Percentiles rank a stretch among this genome's conserved stretches.
phyloP scores from a whole-genome alignment of 2,329 filamentous ascomycete species.

The Fusarium pseudonygamai region DNA sequence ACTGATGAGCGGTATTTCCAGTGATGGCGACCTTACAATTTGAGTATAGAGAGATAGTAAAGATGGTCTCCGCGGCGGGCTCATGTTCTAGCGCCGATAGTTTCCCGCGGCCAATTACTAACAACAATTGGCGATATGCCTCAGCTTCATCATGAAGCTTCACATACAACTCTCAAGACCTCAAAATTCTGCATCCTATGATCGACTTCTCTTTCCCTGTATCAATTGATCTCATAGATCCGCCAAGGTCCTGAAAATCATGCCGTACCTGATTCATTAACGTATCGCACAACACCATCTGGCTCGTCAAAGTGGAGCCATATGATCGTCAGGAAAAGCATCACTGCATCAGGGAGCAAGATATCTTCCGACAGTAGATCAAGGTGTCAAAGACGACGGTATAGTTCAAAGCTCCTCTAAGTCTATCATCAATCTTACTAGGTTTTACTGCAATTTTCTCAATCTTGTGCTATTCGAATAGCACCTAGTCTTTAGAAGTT shows the following conservation, averaged over 20 bases:
- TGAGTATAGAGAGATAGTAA: neutral
- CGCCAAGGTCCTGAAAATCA: neutral
- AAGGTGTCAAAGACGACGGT: neutral
- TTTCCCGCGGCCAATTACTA: slow-evolving; percentile 10
- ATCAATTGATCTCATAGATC: neutral
- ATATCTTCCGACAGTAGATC: neutral
- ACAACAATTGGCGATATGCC: neutral
- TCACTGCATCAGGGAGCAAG: neutral
- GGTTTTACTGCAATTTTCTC: too few species aligned
- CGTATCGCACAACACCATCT: neutral
- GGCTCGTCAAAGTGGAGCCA: neutral
- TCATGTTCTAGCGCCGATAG: slow-evolving; percentile 1
- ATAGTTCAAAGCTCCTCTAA: neutral
- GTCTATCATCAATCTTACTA: neutral
- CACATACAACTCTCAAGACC: neutral
- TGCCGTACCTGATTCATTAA: neutral
- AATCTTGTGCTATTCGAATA: neutral
- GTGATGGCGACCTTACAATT: neutral
- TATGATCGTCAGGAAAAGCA: neutral
- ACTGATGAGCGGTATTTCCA: neutral
- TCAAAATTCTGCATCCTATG: neutral
- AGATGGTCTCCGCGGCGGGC: neutral
- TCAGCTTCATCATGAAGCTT: neutral
- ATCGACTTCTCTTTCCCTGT: too few species aligned
- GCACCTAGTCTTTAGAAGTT: neutral